Evolutionary conservation across 495 filamentous ascomycete genomes (phyloP), one percentile per base, ranked within the genome.

Genomic region (Penicillium arizonense): DNA sequence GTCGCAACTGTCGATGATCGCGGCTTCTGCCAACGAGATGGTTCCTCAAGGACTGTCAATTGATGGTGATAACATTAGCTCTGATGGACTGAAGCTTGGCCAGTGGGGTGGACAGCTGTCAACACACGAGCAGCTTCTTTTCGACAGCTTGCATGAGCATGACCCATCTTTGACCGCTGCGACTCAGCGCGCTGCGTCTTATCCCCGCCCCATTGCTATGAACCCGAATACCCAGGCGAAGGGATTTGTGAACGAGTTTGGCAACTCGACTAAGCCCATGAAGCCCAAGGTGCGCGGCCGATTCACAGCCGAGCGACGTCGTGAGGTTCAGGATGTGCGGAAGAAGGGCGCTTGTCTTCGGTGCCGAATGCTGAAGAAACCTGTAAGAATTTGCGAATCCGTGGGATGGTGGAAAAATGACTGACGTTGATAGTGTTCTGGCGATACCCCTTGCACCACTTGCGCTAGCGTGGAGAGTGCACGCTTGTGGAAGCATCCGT

Each of bases 311-410:
- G 73, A 71, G 3, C 72, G 90, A 47, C 80, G 90, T 43, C 84
- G 85, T 60, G 87, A 96, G 64, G 89, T 96, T 3, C 86, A 90
- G 59, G 85, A 87, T 59, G 83, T 94, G 26, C 80, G 90, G 23
- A 89, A 90, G 60, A 78, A 82, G 23, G 90, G 90, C 18, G 90
- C 90, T 12, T 96, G 90, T 59, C 89, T 92, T 47, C 82, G 90
- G 40, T 96, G 90, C 70, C 81, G 88, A 3, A 91, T 96, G 74
- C 73, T 96, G 10, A 87, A 90, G 62, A 96, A 96, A 70, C 87
- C 87, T 2, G 78, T 81, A 76, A 44, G 74, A 24, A 43, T 37
- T 45, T 36, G 1, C 21, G 9, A 13, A 24, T 5, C 32, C 7
- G 9, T 21, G 18, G 14, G n/a, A 33, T 44, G 7, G 44, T 13